phyloP scores from a whole-genome alignment of 306 rosid species.

The Gynostemma pentaphyllum region DNA sequence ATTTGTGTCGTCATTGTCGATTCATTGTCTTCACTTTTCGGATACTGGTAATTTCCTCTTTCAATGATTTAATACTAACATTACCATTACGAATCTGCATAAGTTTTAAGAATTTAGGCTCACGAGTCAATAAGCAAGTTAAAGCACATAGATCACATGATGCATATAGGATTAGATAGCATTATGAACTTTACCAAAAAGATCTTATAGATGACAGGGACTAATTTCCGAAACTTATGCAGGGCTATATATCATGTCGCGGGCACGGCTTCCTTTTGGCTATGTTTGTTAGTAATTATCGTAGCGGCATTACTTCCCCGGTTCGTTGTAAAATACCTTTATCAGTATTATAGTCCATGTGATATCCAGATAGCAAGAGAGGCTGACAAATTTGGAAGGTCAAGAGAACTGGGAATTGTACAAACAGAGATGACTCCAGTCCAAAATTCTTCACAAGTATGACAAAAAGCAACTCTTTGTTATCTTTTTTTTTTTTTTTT shows the following conservation, averaged over 20 bases:
- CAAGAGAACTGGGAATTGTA: constrained; percentile 30
- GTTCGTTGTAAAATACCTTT: constrained; percentile 38
- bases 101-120: too few relatives aligned
- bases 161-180: too few relatives aligned
- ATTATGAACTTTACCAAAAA: too few relatives aligned
- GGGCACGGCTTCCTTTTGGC: constrained; percentile 46
- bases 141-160: too few relatives aligned
- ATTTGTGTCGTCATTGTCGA: constrained; percentile 53
- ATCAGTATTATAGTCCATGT: constrained; percentile 42
- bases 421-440: constrained; percentile 57
- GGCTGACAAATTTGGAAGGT: constrained; percentile 41
- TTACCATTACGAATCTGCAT: too few relatives aligned
- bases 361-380: constrained; percentile 83
- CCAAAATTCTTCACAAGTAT: constrained; percentile 29
- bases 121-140: too few relatives aligned
- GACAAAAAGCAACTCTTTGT: constrained; percentile 16
- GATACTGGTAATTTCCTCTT: constrained; percentile 57
- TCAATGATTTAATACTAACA: background rate
- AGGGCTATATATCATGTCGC: constrained; percentile 60
- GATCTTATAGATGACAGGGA: background rate
- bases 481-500: background rate
- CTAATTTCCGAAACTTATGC: constrained; percentile 15
- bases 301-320: constrained; percentile 59
- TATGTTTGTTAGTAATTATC: constrained; percentile 46
- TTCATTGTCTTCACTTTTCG: constrained; percentile 42